Base-by-base conservation (phyloP, 2,329 filamentous ascomycete genomes). In the Escovopsis sp. region DNA sequence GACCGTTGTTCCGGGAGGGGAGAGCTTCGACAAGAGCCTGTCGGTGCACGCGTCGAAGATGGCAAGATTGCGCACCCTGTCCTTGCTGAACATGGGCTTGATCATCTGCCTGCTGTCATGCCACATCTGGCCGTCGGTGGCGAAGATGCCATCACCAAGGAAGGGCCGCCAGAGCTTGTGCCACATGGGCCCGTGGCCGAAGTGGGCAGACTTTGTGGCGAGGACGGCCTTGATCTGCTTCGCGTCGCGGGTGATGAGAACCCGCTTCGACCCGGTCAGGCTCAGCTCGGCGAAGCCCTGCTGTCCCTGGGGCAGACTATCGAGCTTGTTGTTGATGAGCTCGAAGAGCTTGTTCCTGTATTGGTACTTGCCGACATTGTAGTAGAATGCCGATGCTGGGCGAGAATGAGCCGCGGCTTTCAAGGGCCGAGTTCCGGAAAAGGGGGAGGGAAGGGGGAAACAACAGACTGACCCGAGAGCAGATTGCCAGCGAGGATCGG, bases 11-110 rank as follows among this genome's bases (percentile, higher is more conserved):
- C 77, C 68, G 44, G 73, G 61, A 0, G 55, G 55, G 0, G 77
- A 75, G 8, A 85, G 67, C 19, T 69, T 67, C n/a, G 66, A 62
- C 26, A 83, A 63, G 44, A 85, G 61, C 26, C 70, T 63, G 30
- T 65, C 57, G 12, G 80, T 64, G 59, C 82, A 77, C 3, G 56
- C 59, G 50, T 83, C 78, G 41, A 82, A 78, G 1, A 72, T 73
- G 30, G 58, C 59, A 7, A 81, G 60, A 49, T 72, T 65, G 7
- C 59, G 59, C 26, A 73, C 59, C 33, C 67, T 60, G 34, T 67
- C 64, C 44, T 65, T 65, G 45, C 62, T 50, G 49, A 73, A 73
- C 64, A 72, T 71, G 11, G 72, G 72, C 12, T 71, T 58, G 33
- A 77, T 66, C 47, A 77, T 54, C n/a, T 62, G 59, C 7, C 73